Percentiles rank a stretch among this genome's conserved stretches.
These are phyloP conservation scores for Capsella rubella DNA, from an alignment of 441 rosid genomes.

Conservation along the genomic window DNA sequence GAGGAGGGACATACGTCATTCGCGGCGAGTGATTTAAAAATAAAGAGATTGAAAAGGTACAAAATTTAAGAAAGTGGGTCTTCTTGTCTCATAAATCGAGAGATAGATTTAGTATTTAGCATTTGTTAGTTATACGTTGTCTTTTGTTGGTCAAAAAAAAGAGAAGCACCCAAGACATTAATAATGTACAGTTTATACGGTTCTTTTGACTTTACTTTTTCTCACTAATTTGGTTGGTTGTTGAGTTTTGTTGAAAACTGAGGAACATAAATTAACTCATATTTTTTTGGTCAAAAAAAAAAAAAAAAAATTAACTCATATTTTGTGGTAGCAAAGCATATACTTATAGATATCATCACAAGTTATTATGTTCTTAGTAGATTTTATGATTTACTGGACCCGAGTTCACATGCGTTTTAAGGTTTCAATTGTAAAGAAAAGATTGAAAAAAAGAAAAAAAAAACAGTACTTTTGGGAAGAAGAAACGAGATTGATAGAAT, in stretches of 20 bases:
- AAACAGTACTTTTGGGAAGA: background rate
- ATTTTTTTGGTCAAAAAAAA: too few species aligned
- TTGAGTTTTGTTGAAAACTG: conserved; percentile 42
- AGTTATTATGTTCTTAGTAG: background rate
- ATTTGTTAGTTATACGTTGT: background rate
- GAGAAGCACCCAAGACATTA: background rate
- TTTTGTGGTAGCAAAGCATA: conserved; percentile 24
- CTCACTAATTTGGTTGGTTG: conserved; percentile 35
- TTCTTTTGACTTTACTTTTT: conserved; percentile 17
- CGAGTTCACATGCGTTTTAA: background rate
- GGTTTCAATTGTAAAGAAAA: background rate
- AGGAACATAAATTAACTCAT: conserved; percentile 25
- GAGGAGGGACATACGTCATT: conserved; percentile 51
- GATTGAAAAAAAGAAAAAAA: too few species aligned
- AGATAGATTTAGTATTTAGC: background rate
- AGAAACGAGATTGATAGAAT: conserved; percentile 1
- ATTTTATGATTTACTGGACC: background rate
- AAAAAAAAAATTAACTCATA: conserved; percentile 32
- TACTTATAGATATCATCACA: conserved; percentile 3
- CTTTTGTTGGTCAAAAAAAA: conserved; percentile 24
- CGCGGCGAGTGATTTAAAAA: conserved; percentile 29
- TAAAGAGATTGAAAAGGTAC: background rate
- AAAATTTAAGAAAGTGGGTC: conserved; percentile 11
- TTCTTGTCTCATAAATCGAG: conserved; percentile 4
- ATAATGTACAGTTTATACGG: conserved; percentile 5